Conservation (phyloP, 495 filamentous ascomycete genomes). For the Daldinia grandis region DNA sequence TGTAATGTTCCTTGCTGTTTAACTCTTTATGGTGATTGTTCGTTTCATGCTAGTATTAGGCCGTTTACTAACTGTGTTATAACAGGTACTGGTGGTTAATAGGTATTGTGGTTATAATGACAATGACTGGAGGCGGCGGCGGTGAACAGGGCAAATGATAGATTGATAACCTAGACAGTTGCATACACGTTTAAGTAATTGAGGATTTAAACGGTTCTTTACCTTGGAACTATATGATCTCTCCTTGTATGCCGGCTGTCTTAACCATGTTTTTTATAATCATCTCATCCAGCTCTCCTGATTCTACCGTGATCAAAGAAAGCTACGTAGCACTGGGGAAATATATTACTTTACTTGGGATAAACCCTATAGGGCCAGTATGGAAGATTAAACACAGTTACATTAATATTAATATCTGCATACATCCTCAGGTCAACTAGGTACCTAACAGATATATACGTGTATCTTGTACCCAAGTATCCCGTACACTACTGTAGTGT, state of each 20-base stretch:
- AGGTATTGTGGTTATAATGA: slow-evolving; percentile 50
- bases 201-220: neutral
- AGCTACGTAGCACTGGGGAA: neutral
- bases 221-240: neutral
- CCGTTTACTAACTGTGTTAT: slow-evolving; percentile 34
- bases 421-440: too few relatives aligned
- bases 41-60: slow-evolving; percentile 15
- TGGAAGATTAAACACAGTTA: too few relatives aligned
- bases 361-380: neutral
- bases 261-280: neutral
- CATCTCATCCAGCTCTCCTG: neutral
- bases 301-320: neutral
- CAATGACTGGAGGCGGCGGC: slow-evolving; percentile 54
- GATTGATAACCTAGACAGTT: slow-evolving; percentile 15
- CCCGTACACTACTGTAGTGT: neutral
- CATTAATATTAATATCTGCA: too few relatives aligned
- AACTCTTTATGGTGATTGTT: too few relatives aligned
- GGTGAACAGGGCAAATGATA: slow-evolving; percentile 49
- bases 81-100: slow-evolving; percentile 67
- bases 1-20: slow-evolving; percentile 51
- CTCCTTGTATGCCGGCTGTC: neutral
- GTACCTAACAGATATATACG: too few relatives aligned
- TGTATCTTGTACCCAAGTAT: neutral
- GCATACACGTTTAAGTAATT: neutral
- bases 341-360: neutral